phyloP scores from a whole-genome alignment of 768 basidiomycete species.

The Leucosporidium yakuticum region DNA sequence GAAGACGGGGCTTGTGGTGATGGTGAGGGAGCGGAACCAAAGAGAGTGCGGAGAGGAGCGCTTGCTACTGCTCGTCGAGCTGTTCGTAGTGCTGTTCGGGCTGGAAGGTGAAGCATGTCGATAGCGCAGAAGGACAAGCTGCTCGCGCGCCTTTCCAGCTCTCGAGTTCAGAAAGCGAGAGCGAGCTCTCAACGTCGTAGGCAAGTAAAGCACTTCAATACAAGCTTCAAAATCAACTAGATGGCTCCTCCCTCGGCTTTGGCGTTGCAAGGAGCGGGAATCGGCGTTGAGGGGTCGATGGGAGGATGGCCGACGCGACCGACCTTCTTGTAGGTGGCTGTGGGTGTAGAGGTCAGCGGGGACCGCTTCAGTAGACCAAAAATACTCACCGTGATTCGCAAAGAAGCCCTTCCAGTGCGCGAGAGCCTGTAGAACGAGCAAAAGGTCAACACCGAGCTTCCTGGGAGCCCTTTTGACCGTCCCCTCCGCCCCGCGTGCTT shows the following conservation, averaged over 20 bases:
- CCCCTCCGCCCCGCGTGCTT: neutral
- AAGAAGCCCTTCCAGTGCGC: conserved; percentile 90
- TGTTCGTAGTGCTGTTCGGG: too few species aligned
- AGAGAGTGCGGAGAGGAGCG: too few species aligned
- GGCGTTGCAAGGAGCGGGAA: conserved; percentile 67
- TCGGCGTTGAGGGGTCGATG: conserved; percentile 68
- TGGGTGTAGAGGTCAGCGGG: neutral
- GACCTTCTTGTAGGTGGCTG: conserved; percentile 15
- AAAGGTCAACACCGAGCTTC: neutral
- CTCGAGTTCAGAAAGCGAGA: too few species aligned
- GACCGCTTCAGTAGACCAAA: neutral
- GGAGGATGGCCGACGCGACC: conserved; percentile 53
- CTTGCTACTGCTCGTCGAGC: too few species aligned
- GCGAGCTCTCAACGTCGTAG: too few species aligned
- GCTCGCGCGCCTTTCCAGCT: too few species aligned
- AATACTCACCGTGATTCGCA: conserved; percentile 66
- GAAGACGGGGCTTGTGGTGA: neutral
- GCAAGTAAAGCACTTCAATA: too few species aligned
- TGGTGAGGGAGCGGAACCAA: too few species aligned
- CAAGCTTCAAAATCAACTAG: neutral
- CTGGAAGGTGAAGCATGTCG: too few species aligned
- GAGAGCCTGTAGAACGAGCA: conserved; percentile 41
- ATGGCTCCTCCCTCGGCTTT: conserved; percentile 40
- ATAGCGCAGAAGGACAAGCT: too few species aligned
- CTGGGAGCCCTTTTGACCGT: neutral